Evolutionary conservation across 495 filamentous ascomycete species (phyloP), one percentile per base, ranked within the genome.

Genomic region (Collariella sp.): DNA sequence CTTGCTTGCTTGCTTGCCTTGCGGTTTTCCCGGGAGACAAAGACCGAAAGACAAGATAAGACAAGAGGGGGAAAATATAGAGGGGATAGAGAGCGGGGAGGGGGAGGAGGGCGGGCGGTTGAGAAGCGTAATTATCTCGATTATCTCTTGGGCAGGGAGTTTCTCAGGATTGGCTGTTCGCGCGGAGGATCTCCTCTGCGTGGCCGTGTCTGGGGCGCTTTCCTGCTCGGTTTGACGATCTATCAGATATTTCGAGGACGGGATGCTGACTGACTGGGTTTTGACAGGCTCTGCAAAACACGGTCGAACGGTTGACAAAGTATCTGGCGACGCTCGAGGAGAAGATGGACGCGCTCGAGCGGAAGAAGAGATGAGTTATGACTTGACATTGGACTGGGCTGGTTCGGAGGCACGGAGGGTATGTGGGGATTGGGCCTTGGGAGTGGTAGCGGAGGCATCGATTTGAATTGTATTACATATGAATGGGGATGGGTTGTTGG

Each of bases 281-380:
- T 60, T 47, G 33, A 60, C 62, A 98, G 93, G 82, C 86, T 58
- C 77, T 98, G 50, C 93, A 96, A 79, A 76, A 80, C 42, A 86
- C 91, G 48, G 89, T 94, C 36, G 83, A 90, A 60, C 82, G 87
- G 66, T 79, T 96, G 64, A 88, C 91, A 70, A 76, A 77, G 29
- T 95, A 96, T 63, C 81, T 96, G 45, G 77, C 77, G 48, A 80
- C 81, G 35, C 73, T 98, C 40, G 93, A 98, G 73, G 78, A 88
- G 54, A 89, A 86, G 71, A 76, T 96, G 58, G 84, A 87, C 58
- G 71, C 79, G 55, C 63, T 85, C 61, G 74, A 87, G 61, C 58
- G 67, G 61, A 74, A 69, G 71, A 71, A 62, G 61, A 71, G 69
- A 66, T 74, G 60, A 65, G 61, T 46, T 24, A 54, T 45, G 45